Conservation (phyloP, 2,329 filamentous ascomycete genomes). For the Aphanoascus verrucosus region DNA sequence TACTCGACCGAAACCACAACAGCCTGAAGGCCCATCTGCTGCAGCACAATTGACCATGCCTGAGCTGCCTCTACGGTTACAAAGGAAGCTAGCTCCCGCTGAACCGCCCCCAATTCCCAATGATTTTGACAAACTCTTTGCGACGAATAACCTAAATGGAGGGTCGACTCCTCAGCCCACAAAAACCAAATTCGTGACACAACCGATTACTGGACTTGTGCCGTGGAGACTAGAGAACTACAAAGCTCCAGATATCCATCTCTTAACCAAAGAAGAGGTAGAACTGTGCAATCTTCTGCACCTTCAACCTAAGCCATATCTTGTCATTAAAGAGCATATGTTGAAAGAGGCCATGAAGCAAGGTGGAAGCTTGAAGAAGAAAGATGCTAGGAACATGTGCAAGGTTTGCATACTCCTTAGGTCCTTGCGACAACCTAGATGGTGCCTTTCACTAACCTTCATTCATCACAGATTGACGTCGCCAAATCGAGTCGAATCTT, state of each 20-base stretch:
- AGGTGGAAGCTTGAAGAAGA: conserved; percentile 84
- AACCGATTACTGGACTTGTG: conserved; percentile 37
- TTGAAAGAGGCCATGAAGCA: conserved; percentile 81
- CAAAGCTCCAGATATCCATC: conserved; percentile 65
- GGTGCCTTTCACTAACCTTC: not conserved
- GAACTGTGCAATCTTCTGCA: conserved; percentile 77
- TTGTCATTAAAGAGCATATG: conserved; percentile 89
- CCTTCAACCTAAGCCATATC: conserved; percentile 84
- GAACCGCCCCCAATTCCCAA: conserved; percentile 36
- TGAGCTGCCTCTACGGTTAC: conserved; percentile 58
- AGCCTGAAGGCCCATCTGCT: conserved; percentile 62
- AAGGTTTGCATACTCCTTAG: conserved; percentile 32
- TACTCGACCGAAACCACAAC: conserved; percentile 55
- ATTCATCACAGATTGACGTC: conserved; percentile 52
- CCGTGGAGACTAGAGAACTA: conserved; percentile 60
- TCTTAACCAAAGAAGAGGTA: conserved; percentile 71
- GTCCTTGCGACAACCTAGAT: not conserved
- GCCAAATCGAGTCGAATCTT: conserved; percentile 79
- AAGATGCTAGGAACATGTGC: conserved; percentile 78
- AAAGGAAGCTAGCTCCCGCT: conserved; percentile 27
- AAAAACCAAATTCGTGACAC: conserved; percentile 45
- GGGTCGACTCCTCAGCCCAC: conserved; percentile 28
- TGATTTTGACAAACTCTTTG: conserved; percentile 44
- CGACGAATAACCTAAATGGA: conserved; percentile 43
- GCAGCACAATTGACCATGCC: conserved; percentile 67